Percentiles rank a stretch among this genome's conserved stretches.
Conservation (phyloP, 1,284 basidiomycete species). For the Phylloboletellus chloephorus region DNA sequence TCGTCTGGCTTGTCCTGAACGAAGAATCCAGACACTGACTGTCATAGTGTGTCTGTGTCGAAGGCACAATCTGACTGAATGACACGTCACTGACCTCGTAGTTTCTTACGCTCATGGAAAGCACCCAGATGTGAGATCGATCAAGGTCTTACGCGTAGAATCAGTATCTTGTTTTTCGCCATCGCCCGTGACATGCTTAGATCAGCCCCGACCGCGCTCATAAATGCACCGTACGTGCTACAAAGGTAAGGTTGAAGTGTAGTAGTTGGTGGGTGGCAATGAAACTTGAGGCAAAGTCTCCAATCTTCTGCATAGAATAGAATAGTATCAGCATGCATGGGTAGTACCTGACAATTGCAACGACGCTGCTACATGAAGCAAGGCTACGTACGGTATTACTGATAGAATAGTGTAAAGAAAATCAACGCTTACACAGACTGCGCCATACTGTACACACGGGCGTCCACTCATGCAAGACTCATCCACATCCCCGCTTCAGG, state of each 20-base stretch:
- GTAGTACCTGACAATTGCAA: conserved; percentile 22
- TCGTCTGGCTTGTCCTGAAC: conserved; percentile 16
- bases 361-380: conserved; percentile 30
- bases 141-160: no score
- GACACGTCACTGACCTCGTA: conserved; percentile 14
- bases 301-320: no score
- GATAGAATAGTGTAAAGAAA: conserved; percentile 30
- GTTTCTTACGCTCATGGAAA: conserved; percentile 7
- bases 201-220: no score
- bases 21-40: conserved; percentile 24
- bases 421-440: conserved; percentile 5
- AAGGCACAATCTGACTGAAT: background rate
- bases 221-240: no score
- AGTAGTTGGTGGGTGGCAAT: no score
- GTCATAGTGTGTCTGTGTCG: background rate
- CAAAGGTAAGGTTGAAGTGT: no score
- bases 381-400: conserved; percentile 28
- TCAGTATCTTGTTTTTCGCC: no score
- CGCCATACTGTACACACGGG: conserved; percentile 10
- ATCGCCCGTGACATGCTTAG: no score
- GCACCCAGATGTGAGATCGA: no score
- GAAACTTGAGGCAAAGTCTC: no score
- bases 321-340: conserved; percentile 17
- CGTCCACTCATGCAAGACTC: conserved; percentile 49
- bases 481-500: conserved; percentile 73